Percentiles rank a stretch among this genome's conserved stretches.
Evolutionary conservation across 768 basidiomycete species (phyloP).

Genomic region (Tricholoma bakamatsutake): DNA sequence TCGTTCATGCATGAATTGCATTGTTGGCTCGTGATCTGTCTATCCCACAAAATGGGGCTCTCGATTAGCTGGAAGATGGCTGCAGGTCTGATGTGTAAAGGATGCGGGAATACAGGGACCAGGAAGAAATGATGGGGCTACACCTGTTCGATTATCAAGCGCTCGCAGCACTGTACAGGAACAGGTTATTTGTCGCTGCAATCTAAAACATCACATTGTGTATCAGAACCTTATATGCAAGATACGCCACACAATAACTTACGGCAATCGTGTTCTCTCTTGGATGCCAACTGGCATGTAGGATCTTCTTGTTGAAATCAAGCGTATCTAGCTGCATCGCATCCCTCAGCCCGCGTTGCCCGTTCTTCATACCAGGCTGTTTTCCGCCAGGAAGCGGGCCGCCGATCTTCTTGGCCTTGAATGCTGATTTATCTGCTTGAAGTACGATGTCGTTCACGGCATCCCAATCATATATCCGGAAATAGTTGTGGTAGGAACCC

Average conservation of each 20-base stretch:
- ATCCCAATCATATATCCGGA: conserved; percentile 98
- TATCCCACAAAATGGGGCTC: conserved; percentile 12
- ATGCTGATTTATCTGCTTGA: conserved; percentile 98
- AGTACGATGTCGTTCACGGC: conserved; percentile 84
- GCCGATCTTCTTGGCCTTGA: conserved; percentile 99
- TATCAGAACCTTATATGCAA: neutral
- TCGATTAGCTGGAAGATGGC: conserved; percentile 15
- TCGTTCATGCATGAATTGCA: conserved; percentile 16
- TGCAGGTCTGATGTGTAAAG: neutral
- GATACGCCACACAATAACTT: conserved; percentile 25
- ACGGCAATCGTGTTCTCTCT: conserved; percentile 97
- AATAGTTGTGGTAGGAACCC: conserved; percentile 99
- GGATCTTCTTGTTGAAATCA: conserved; percentile 96
- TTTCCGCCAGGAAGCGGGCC: conserved; percentile 61
- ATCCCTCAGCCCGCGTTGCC: conserved; percentile 72
- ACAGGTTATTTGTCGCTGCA: conserved; percentile 95
- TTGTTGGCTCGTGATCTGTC: conserved; percentile 16
- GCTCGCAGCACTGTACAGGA: conserved; percentile 76
- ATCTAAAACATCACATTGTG: conserved; percentile 45
- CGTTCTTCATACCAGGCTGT: conserved; percentile 69
- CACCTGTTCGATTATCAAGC: conserved; percentile 42
- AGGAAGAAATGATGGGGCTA: conserved; percentile 11
- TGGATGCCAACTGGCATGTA: conserved; percentile 97
- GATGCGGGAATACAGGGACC: conserved; percentile 5
- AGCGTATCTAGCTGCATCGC: conserved; percentile 82